Conservation (phyloP, 2,329 filamentous ascomycete species). For the Aspergillus sergii region DNA sequence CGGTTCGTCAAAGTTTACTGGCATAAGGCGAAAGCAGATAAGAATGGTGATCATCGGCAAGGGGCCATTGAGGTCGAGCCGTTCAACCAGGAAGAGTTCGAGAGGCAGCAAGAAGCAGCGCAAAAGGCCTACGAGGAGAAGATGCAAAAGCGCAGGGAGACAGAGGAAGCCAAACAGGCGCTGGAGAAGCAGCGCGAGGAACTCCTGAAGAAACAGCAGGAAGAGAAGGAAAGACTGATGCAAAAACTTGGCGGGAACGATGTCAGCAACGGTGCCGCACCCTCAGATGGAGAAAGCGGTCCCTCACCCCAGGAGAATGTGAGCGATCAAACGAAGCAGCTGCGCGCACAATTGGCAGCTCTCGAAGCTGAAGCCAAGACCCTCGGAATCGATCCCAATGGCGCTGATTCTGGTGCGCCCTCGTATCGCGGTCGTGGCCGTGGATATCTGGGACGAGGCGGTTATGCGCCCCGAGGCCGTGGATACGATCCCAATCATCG, state of each 20-base stretch:
- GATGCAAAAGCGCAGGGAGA: conserved; percentile 54
- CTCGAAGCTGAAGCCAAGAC: conserved; percentile 59
- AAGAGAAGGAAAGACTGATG: conserved; percentile 55
- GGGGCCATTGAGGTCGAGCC: conserved; percentile 25
- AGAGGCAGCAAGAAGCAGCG: conserved; percentile 58
- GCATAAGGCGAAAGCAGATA: conserved; percentile 51
- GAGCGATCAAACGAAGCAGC: conserved; percentile 53
- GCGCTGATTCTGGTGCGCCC: conserved; percentile 31
- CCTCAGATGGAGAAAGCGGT: conserved; percentile 27
- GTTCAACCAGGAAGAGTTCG: conserved; percentile 57
- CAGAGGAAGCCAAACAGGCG: conserved; percentile 52
- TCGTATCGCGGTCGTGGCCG: conserved; percentile 43
- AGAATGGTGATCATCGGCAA: conserved; percentile 29
- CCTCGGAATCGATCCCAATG: conserved; percentile 53
- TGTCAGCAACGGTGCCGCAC: conserved; percentile 30
- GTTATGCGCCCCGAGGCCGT: conserved; percentile 43
- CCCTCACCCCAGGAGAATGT: conserved; percentile 37
- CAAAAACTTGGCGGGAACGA: conserved; percentile 50
- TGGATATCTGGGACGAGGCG: conserved; percentile 42
- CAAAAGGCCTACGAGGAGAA: conserved; percentile 61
- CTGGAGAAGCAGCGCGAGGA: conserved; percentile 57
- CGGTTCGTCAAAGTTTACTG: conserved; percentile 67
- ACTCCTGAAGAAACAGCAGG: conserved; percentile 56
- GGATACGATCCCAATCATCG: conserved; percentile 43
- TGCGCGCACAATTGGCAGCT: conserved; percentile 58